Evolutionary conservation across 768 basidiomycete genomes (phyloP).

Genomic region (Nidularia pulvinata): DNA sequence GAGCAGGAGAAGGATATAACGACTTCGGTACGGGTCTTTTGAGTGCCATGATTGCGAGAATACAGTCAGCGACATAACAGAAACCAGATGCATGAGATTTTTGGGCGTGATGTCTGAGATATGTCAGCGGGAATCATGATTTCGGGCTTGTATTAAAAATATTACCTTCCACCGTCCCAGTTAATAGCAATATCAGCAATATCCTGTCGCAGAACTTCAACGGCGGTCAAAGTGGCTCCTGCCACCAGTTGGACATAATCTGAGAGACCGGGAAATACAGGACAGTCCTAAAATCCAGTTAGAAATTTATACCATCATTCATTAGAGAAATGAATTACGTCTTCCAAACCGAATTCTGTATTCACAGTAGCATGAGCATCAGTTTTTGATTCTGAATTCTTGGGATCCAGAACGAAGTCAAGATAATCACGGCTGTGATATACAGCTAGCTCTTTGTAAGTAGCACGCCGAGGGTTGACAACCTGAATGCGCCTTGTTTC

Average conservation of each 20-base stretch:
- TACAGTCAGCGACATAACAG: slow-evolving; percentile 92
- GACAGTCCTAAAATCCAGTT: slow-evolving; percentile 70
- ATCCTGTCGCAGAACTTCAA: slow-evolving; percentile 49
- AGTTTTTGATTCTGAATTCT: slow-evolving; percentile 14
- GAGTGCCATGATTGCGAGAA: slow-evolving; percentile 78
- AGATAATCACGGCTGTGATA: slow-evolving; percentile 80
- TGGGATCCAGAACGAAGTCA: slow-evolving; percentile 47
- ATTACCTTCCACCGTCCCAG: slow-evolving; percentile 90
- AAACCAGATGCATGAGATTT: slow-evolving; percentile 83
- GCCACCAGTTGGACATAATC: slow-evolving; percentile 74
- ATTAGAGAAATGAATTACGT: slow-evolving; percentile 16
- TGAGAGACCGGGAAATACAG: slow-evolving; percentile 66
- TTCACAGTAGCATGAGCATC: slow-evolving; percentile 5
- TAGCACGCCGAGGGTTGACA: slow-evolving; percentile 55
- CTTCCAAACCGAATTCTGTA: slow-evolving; percentile 49
- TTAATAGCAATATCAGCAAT: slow-evolving; percentile 66
- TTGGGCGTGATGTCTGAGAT: slow-evolving; percentile 78
- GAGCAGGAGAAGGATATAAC: not conserved
- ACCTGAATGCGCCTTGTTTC: slow-evolving; percentile 32
- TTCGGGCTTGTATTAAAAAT: not conserved
- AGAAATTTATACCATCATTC: not conserved
- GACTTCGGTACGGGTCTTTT: slow-evolving; percentile 30
- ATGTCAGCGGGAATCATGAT: not conserved
- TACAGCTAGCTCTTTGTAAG: slow-evolving; percentile 49
- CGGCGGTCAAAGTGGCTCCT: slow-evolving; percentile 79